Evolutionary conservation across 768 basidiomycete genomes (phyloP).

Genomic region (Myochromella boudieri): DNA sequence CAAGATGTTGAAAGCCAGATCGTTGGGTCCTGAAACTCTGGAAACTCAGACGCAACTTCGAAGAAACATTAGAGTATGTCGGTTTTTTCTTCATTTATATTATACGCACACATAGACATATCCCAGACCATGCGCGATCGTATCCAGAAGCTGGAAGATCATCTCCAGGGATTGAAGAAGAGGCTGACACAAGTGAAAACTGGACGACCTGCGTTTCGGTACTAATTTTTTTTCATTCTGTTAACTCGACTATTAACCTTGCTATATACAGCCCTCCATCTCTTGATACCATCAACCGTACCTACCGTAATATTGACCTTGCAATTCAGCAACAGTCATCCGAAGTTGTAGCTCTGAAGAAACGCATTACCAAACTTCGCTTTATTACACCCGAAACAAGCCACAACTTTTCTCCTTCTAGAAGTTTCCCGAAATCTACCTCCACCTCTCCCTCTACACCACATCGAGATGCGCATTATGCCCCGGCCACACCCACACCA

Average conservation of each 20-base stretch:
- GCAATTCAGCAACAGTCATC: slow-evolving; percentile 62
- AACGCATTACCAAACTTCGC: slow-evolving; percentile 54
- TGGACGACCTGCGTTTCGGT: slow-evolving; percentile 66
- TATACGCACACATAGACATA: slow-evolving; percentile 5
- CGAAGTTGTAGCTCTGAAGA: slow-evolving; percentile 50
- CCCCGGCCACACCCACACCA: slow-evolving; percentile 32
- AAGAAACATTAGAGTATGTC: slow-evolving; percentile 64
- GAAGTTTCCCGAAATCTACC: not conserved
- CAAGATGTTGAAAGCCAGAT: slow-evolving; percentile 68
- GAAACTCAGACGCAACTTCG: slow-evolving; percentile 81
- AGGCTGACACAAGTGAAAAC: slow-evolving; percentile 59
- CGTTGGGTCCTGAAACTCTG: slow-evolving; percentile 86
- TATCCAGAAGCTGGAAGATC: slow-evolving; percentile 77
- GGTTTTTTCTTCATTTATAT: not conserved
- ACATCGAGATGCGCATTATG: slow-evolving; percentile 41
- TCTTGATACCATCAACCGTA: slow-evolving; percentile 81
- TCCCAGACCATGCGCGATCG: slow-evolving; percentile 66
- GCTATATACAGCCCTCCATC: slow-evolving; percentile 64
- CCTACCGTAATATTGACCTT: slow-evolving; percentile 81
- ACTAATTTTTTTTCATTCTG: slow-evolving; percentile 20
- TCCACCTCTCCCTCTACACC: slow-evolving; percentile 12
- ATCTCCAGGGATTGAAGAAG: slow-evolving; percentile 69
- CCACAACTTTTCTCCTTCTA: not conserved
- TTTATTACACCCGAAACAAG: too few relatives aligned
- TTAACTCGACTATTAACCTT: not conserved